Percentiles rank a stretch among this genome's conserved stretches.
phyloP scores from a whole-genome alignment of 208 protist genomes.

The Angomonas deanei region DNA sequence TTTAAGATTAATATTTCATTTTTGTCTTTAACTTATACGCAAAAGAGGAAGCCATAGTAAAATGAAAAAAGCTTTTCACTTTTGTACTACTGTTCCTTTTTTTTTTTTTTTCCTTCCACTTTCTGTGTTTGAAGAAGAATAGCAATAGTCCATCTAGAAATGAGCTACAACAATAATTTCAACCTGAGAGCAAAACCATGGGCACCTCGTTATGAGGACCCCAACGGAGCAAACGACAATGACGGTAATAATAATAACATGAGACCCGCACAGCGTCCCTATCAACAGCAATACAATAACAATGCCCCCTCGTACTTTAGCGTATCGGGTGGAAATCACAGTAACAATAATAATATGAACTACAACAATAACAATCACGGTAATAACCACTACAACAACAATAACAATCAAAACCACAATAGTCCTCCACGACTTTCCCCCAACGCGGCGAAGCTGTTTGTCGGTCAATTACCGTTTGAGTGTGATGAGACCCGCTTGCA shows the following conservation, averaged over 20 bases:
- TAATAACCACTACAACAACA: not conserved
- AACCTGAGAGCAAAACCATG: constrained; percentile 58
- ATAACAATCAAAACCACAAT: constrained; percentile 3
- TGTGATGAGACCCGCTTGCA: constrained; percentile 76
- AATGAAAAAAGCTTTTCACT: too few relatives aligned
- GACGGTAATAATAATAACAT: constrained; percentile 4
- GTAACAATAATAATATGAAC: not conserved
- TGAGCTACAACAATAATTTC: constrained; percentile 27
- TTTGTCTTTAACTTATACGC: too few relatives aligned
- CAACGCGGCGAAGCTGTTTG: constrained; percentile 75
- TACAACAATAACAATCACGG: not conserved
- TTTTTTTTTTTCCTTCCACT: not conserved
- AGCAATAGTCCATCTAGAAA: not conserved
- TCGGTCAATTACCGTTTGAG: constrained; percentile 83
- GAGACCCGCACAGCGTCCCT: too few relatives aligned
- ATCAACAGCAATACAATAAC: not conserved
- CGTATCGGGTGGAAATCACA: too few relatives aligned
- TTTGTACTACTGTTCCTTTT: not conserved
- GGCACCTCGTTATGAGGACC: constrained; percentile 21
- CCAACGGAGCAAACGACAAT: not conserved
- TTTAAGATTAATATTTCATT: too few relatives aligned
- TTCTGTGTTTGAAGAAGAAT: constrained; percentile 3
- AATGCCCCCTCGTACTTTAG: too few relatives aligned
- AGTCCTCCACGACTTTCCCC: constrained; percentile 15
- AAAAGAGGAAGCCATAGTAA: too few relatives aligned